Evolutionary conservation across 352 stramenopile species (phyloP).

Genomic region (Peronospora farinosa): DNA sequence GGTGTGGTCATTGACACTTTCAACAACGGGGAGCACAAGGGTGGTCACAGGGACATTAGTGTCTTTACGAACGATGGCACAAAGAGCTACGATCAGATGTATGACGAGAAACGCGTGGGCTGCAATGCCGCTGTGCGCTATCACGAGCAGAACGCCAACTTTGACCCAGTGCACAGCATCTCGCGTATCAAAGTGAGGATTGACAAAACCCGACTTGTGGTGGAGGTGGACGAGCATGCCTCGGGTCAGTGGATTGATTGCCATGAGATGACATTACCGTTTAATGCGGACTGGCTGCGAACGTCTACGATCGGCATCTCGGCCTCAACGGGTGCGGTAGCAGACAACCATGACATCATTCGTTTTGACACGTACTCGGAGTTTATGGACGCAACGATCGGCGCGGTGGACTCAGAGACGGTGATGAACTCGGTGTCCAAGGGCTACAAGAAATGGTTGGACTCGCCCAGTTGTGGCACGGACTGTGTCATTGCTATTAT

Average conservation of each 20-base stretch:
- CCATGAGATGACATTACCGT: conserved; percentile 56
- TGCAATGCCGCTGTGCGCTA: conserved; percentile 78
- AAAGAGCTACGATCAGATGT: conserved; percentile 62
- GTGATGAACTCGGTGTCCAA: conserved; percentile 79
- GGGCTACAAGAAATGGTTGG: conserved; percentile 80
- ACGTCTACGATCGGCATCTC: conserved; percentile 67
- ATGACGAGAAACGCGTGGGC: conserved; percentile 54
- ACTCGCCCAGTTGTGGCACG: conserved; percentile 66
- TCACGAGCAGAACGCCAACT: conserved; percentile 69
- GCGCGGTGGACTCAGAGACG: conserved; percentile 51
- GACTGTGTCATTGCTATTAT: conserved; percentile 75
- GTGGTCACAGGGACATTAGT: conserved; percentile 80
- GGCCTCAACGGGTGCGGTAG: conserved; percentile 63
- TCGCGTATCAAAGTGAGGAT: conserved; percentile 77
- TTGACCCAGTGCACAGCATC: conserved; percentile 76
- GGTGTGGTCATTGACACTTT: conserved; percentile 83
- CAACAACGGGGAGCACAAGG: conserved; percentile 74
- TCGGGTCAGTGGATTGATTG: conserved; percentile 61
- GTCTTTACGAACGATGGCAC: conserved; percentile 76
- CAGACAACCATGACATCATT: conserved; percentile 85
- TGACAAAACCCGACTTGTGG: conserved; percentile 39
- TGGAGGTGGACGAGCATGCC: conserved; percentile 63
- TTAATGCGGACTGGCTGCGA: conserved; percentile 55
- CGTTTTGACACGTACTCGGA: conserved; percentile 68
- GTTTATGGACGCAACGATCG: conserved; percentile 37